Evolutionary conservation across 805 yeast species (phyloP).

Genomic region (Pichia scutulata): DNA sequence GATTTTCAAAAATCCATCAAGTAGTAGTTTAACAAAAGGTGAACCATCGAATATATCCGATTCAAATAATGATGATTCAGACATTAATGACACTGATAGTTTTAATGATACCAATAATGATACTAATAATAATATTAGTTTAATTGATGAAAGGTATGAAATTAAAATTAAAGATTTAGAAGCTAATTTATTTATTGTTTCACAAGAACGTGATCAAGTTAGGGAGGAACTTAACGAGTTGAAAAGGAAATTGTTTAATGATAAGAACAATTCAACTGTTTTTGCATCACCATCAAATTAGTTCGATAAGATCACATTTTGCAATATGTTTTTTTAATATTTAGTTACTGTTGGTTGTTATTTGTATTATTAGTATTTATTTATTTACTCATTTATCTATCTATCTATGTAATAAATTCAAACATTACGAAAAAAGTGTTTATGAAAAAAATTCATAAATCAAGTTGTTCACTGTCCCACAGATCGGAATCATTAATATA

Average conservation of each 20-base stretch:
- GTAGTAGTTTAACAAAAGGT: background rate
- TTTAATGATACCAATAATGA: constrained; percentile 11
- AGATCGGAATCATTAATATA: constrained; percentile 18
- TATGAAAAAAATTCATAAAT: constrained; percentile 2
- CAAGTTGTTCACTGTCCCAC: constrained; percentile 21
- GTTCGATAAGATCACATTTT: background rate
- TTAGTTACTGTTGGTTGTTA: too few species aligned
- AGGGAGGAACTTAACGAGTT: constrained; percentile 50
- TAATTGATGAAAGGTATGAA: constrained; percentile 50
- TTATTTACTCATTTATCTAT: background rate
- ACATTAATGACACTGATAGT: background rate
- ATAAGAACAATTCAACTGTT: background rate
- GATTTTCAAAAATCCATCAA: background rate
- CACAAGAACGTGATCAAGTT: constrained; percentile 77
- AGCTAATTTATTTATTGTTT: constrained; percentile 73
- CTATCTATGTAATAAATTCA: background rate
- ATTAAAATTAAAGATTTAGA: constrained; percentile 74
- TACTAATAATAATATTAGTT: constrained; percentile 24
- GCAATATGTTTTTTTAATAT: background rate
- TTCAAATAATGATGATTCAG: background rate
- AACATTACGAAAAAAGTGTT: too few species aligned
- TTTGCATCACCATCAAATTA: background rate
- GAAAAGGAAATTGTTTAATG: constrained; percentile 46
- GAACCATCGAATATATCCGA: background rate
- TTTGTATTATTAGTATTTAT: background rate